Conservation (phyloP, 2,329 filamentous ascomycete species). For the Botrytis deweyae region DNA sequence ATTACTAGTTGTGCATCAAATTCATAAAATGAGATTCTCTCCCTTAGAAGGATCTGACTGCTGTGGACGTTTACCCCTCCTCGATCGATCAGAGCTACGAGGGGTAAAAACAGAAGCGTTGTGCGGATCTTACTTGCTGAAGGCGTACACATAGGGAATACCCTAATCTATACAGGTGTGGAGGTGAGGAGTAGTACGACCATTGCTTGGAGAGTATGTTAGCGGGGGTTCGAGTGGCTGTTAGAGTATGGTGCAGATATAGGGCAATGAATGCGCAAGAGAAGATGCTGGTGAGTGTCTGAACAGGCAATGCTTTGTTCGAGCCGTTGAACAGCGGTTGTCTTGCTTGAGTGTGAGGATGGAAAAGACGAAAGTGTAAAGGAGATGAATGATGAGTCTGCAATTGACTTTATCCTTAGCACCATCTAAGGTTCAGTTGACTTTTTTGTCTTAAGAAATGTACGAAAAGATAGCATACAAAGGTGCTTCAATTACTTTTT, state of each 20-base stretch:
- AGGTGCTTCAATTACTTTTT: background rate
- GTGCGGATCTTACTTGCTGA: background rate
- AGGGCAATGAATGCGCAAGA: background rate
- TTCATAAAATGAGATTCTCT: accelerated
- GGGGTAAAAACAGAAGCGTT: background rate
- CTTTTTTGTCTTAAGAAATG: too few species aligned
- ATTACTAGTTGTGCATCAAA: background rate
- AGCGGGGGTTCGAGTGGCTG: background rate
- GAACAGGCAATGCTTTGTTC: background rate
- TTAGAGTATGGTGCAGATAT: background rate
- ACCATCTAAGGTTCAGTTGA: background rate
- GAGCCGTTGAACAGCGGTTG: background rate
- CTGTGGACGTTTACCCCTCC: background rate
- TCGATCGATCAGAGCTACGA: background rate
- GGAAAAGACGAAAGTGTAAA: background rate
- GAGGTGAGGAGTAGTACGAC: background rate
- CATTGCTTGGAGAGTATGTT: background rate
- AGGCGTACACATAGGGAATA: background rate
- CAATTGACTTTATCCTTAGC: background rate
- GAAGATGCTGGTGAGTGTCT: background rate
- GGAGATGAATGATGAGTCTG: background rate
- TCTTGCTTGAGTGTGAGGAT: background rate
- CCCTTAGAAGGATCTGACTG: background rate
- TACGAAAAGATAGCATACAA: background rate
- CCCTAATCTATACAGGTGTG: background rate